Evolutionary conservation across 139 green algal genomes (phyloP).

Genomic region (Desmodesmus armatus): DNA sequence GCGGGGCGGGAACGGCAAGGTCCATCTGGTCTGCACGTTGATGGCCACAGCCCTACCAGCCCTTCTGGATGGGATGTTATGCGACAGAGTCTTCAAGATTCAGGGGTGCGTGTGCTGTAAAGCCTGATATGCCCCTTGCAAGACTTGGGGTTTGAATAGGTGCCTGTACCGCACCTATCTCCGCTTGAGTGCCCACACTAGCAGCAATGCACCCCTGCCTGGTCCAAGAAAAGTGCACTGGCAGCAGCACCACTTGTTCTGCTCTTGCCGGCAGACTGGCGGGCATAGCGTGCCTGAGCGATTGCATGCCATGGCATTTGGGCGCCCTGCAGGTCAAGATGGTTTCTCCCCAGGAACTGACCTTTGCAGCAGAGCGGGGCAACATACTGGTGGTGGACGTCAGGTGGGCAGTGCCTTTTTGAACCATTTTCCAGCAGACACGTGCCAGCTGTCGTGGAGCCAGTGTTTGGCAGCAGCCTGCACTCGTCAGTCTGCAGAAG

Average conservation of each 20-base stretch:
- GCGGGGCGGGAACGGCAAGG: slow-evolving; percentile 14
- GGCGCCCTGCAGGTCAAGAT: slow-evolving; percentile 51
- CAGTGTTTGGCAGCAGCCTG: too few species aligned
- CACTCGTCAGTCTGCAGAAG: too few species aligned
- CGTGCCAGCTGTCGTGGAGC: too few species aligned
- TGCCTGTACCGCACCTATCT: too few species aligned
- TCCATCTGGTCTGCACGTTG: slow-evolving; percentile 44
- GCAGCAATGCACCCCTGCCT: too few species aligned
- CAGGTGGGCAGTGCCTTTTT: too few species aligned
- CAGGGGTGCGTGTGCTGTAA: slow-evolving; percentile 29
- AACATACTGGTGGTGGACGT: slow-evolving; percentile 63
- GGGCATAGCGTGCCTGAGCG: not conserved
- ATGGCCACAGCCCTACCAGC: slow-evolving; percentile 48
- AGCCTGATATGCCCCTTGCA: not conserved
- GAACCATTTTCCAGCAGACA: too few species aligned
- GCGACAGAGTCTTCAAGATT: slow-evolving; percentile 33
- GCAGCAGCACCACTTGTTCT: not conserved
- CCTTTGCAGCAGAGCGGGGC: slow-evolving; percentile 48
- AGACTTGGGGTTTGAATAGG: not conserved
- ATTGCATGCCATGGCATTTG: not conserved
- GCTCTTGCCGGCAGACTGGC: not conserved
- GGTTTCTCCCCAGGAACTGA: slow-evolving; percentile 62
- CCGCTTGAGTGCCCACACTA: too few species aligned
- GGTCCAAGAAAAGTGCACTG: too few species aligned
- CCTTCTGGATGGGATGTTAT: slow-evolving; percentile 59